Evolutionary conservation across 352 stramenopile species (phyloP).

Genomic region (Pythium plurisporium): DNA sequence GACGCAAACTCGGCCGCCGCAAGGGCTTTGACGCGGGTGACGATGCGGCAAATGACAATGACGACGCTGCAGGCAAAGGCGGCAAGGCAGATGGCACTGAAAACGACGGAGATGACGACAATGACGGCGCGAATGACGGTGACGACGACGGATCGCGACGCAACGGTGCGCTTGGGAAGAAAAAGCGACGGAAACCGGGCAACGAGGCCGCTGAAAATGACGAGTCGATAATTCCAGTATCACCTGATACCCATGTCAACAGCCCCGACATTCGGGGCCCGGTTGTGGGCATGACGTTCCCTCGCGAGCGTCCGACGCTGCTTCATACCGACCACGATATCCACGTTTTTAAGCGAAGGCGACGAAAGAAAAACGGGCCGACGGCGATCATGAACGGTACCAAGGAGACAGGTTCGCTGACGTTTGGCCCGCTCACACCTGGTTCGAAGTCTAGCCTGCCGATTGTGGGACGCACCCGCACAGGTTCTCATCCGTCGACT

Average conservation of each 20-base stretch:
- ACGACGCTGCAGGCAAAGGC: background rate
- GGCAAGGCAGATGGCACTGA: conserved; percentile 5
- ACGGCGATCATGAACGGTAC: background rate
- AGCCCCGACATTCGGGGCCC: conserved; percentile 37
- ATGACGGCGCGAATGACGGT: conserved; percentile 39
- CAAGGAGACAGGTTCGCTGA: background rate
- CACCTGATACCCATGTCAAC: conserved; percentile 71
- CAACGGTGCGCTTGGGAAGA: conserved; percentile 22
- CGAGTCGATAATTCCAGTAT: conserved; percentile 53
- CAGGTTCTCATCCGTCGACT: background rate
- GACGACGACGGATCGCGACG: conserved; percentile 27
- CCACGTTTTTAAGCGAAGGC: conserved; percentile 55
- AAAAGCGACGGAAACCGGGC: conserved; percentile 46
- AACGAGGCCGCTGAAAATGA: conserved; percentile 41
- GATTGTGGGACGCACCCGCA: background rate
- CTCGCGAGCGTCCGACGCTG: conserved; percentile 32
- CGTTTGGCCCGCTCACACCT: background rate
- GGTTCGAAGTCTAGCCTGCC: conserved; percentile 2
- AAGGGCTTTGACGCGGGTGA: conserved; percentile 10
- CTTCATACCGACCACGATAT: conserved; percentile 43
- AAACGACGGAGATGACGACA: conserved; percentile 32
- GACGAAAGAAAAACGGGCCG: conserved; percentile 22
- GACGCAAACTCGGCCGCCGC: conserved; percentile 30
- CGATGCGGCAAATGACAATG: conserved; percentile 18
- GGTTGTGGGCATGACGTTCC: conserved; percentile 58